Evolutionary conservation across 1,284 basidiomycete species (phyloP).

Genomic region (Leccinum pallidistipes): DNA sequence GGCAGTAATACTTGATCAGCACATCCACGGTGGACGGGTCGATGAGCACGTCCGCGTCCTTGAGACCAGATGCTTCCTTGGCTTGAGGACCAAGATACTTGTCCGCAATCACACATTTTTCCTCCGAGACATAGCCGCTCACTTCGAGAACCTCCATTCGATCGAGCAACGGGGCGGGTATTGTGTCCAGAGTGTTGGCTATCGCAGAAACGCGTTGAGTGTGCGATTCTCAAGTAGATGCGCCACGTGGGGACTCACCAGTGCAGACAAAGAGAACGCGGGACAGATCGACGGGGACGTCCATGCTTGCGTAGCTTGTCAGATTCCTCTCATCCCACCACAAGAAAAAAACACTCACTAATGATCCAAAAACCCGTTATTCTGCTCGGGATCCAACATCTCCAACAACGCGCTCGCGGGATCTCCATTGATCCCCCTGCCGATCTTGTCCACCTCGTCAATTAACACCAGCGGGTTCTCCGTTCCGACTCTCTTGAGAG

Average conservation of each 20-base stretch:
- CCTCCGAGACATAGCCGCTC: conserved; percentile 94
- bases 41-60: conserved; percentile 78
- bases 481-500: conserved; percentile 93
- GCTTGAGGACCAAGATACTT: conserved; percentile 94
- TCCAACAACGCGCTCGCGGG: conserved; percentile 93
- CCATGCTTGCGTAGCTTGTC: conserved; percentile 61
- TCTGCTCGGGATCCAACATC: conserved; percentile 99
- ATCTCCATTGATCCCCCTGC: conserved; percentile 94
- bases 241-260: conserved; percentile 37
- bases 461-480: conserved; percentile 97
- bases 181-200: conserved; percentile 93
- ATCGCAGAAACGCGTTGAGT: neutral
- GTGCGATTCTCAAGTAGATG: neutral
- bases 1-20: conserved; percentile 95
- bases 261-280: conserved; percentile 98
- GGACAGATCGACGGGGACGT: conserved; percentile 96
- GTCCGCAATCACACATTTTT: conserved; percentile 92
- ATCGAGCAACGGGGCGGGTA: conserved; percentile 94
- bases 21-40: conserved; percentile 82
- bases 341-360: conserved; percentile 54
- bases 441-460: conserved; percentile 99
- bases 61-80: conserved; percentile 87
- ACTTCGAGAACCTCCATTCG: conserved; percentile 98
- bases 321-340: neutral
- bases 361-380: conserved; percentile 93